These are phyloP conservation scores for Xylaria cubensis DNA, from an alignment of 495 filamentous ascomycete genomes.

Conservation along the genomic window DNA sequence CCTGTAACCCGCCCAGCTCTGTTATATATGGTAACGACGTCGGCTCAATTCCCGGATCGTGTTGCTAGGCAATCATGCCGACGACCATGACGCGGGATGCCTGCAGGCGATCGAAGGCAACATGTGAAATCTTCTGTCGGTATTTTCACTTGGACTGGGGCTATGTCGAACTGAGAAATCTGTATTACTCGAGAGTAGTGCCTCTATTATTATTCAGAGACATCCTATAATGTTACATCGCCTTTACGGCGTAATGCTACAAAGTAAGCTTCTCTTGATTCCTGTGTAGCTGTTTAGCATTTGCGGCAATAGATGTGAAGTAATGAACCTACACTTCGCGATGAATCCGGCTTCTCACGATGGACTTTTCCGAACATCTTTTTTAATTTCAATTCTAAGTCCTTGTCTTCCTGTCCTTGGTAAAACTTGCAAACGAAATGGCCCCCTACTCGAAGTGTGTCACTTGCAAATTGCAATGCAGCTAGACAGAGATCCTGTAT, in stretches of 20 bases:
- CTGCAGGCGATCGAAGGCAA: not conserved
- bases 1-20: conserved; percentile 31
- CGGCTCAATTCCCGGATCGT: conserved; percentile 32
- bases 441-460: conserved; percentile 80
- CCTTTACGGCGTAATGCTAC: conserved; percentile 71
- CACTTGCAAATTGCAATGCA: conserved; percentile 80
- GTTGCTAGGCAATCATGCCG: conserved; percentile 25
- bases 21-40: conserved; percentile 31
- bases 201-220: not conserved
- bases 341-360: conserved; percentile 88
- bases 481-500: conserved; percentile 80
- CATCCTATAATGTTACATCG: conserved; percentile 39
- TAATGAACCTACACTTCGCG: conserved; percentile 70
- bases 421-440: conserved; percentile 99
- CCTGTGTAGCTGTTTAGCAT: conserved; percentile 58
- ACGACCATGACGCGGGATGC: not conserved
- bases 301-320: conserved; percentile 5
- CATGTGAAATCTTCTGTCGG: not conserved
- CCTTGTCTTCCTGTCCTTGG: conserved; percentile 83
- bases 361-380: conserved; percentile 79
- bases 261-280: conserved; percentile 90
- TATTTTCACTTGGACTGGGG: not conserved
- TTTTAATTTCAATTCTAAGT: conserved; percentile 72
- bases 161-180: not conserved
- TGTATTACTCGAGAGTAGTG: not conserved